Percentiles rank a stretch among this genome's conserved stretches.
Conservation (phyloP, 371 early-diverging fungal genomes). For the Mucor mucedo region DNA sequence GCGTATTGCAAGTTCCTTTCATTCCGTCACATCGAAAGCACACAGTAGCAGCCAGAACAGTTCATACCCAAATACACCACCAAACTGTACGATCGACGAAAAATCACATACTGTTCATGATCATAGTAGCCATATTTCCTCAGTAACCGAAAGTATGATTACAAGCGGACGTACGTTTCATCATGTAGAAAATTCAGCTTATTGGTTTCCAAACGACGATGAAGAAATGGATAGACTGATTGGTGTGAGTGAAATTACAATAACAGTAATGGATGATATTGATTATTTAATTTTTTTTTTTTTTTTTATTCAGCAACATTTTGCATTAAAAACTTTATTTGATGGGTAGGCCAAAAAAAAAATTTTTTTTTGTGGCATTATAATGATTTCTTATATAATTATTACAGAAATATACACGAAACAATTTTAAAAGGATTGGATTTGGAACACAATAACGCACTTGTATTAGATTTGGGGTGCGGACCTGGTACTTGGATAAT, state of each 20-base stretch:
- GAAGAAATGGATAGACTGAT: slow-evolving; percentile 48
- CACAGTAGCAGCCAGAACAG: not conserved
- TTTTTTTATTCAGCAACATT: slow-evolving; percentile 37
- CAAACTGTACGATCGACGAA: not conserved
- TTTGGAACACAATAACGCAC: slow-evolving; percentile 4
- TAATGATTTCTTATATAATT: not conserved
- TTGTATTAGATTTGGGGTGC: slow-evolving; percentile 56
- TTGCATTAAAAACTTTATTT: slow-evolving; percentile 39
- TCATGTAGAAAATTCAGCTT: slow-evolving; percentile 31
- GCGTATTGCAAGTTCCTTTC: slow-evolving; percentile 10
- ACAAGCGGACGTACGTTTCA: slow-evolving; percentile 21
- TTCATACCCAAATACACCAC: not conserved
- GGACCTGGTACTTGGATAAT: slow-evolving; percentile 65
- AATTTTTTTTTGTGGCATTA: not conserved
- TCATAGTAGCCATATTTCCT: slow-evolving; percentile 1
- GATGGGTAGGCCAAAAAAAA: slow-evolving; percentile 20
- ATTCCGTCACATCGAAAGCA: slow-evolving; percentile 5
- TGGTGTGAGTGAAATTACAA: slow-evolving; percentile 37
- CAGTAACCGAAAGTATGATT: slow-evolving; percentile 12
- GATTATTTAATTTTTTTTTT: not conserved
- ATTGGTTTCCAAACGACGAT: slow-evolving; percentile 52
- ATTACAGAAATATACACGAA: slow-evolving; percentile 18
- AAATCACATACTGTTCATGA: not conserved
- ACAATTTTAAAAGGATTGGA: slow-evolving; percentile 4
- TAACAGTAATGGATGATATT: not conserved